These are phyloP conservation scores for Metschnikowia similis DNA, from an alignment of 805 yeast species.

Conservation along the genomic window DNA sequence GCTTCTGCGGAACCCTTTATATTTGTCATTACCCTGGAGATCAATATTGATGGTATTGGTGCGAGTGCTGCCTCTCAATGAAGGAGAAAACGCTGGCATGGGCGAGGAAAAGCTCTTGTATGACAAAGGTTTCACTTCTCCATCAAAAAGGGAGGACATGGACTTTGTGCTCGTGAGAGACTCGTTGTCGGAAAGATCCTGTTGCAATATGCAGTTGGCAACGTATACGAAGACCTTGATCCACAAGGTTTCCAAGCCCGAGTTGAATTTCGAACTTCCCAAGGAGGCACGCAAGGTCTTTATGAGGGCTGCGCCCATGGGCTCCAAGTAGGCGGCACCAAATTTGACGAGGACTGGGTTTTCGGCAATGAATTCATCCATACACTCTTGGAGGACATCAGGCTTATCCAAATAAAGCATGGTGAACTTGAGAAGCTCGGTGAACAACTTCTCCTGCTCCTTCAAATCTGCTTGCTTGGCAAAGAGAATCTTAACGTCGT, in stretches of 20 bases:
- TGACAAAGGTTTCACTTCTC: constrained; percentile 24
- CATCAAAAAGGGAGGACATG: constrained; percentile 5
- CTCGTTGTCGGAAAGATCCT: constrained; percentile 22
- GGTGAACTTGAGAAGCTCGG: constrained; percentile 31
- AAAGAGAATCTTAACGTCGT: constrained; percentile 22
- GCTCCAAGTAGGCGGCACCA: constrained; percentile 33
- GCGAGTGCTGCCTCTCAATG: neutral
- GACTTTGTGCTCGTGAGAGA: constrained; percentile 16
- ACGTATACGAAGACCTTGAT: constrained; percentile 36
- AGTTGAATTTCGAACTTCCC: constrained; percentile 27
- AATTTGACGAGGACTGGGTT: constrained; percentile 23
- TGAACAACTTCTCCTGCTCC: constrained; percentile 32
- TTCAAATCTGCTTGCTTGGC: constrained; percentile 18
- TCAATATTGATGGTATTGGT: constrained; percentile 21
- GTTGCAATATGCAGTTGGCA: constrained; percentile 34
- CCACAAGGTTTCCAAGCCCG: constrained; percentile 35
- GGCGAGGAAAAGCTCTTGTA: constrained; percentile 8
- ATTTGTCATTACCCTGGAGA: constrained; percentile 30
- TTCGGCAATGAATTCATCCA: constrained; percentile 29
- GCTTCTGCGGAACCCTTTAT: constrained; percentile 41
- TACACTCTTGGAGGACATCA: constrained; percentile 28
- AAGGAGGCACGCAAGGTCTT: constrained; percentile 35
- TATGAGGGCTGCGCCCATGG: constrained; percentile 38
- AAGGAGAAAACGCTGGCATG: constrained; percentile 3
- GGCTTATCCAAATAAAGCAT: constrained; percentile 29